Evolutionary conservation across 176 grass and related monocot species (phyloP).

Genomic region (Musa acuminata): DNA sequence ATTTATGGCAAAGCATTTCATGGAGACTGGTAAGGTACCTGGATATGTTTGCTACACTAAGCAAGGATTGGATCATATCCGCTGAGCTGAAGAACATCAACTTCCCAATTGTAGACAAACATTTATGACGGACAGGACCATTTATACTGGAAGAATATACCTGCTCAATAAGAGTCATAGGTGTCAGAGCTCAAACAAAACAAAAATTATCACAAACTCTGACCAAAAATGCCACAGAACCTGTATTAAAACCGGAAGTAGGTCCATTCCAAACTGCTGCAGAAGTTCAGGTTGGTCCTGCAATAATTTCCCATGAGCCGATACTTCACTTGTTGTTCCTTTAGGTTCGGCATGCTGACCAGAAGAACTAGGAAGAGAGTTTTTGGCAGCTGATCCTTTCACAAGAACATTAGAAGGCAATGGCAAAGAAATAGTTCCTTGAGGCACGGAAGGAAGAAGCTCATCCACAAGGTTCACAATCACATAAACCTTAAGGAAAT

Average conservation of each 20-base stretch:
- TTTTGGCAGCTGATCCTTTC: constrained; percentile 47
- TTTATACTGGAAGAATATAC: constrained; percentile 77
- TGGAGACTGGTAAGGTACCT: constrained; percentile 28
- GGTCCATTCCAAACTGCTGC: constrained; percentile 74
- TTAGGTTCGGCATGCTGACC: constrained; percentile 37
- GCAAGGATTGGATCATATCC: constrained; percentile 64
- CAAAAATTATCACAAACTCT: constrained; percentile 23
- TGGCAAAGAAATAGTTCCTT: constrained; percentile 63
- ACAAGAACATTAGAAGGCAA: constrained; percentile 33
- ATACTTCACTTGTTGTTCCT: constrained; percentile 34
- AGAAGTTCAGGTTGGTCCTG: constrained; percentile 82
- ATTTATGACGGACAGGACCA: constrained; percentile 65
- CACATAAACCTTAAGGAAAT: constrained; percentile 53
- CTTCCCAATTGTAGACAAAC: constrained; percentile 70
- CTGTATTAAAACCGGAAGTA: constrained; percentile 74
- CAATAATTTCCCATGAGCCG: constrained; percentile 63
- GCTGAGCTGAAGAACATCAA: constrained; percentile 81
- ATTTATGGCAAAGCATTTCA: too few relatives aligned
- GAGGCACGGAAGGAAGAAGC: constrained; percentile 69
- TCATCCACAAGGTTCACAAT: constrained; percentile 80
- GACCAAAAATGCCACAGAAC: constrained; percentile 38
- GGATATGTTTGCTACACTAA: constrained; percentile 71
- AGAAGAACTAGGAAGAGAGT: constrained; percentile 29
- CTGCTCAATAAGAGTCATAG: constrained; percentile 26
- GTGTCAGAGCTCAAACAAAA: constrained; percentile 4